Base-by-base conservation (phyloP, 345 rosid species). In the Sonneratia alba region DNA sequence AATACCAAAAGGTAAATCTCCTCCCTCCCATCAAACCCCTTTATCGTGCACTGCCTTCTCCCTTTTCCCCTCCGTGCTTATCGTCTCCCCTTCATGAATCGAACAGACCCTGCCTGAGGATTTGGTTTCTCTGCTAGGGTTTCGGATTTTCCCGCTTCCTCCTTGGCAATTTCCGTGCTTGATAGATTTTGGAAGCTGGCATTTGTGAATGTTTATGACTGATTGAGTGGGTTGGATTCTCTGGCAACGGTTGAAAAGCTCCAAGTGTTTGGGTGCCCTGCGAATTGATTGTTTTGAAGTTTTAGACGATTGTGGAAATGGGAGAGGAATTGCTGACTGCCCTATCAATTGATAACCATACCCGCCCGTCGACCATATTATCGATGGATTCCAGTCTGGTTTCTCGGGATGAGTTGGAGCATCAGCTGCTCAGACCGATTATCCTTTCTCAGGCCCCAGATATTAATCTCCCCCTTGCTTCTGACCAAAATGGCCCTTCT, bases 351-450 rank as follows among this genome's bases (percentile, higher is more conserved):
- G 89, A 85, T 73, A 85, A 83, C 73, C 79, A 78, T 42, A 85
- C 80, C 18, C 66, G 27, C 13, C 66, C 66, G 2, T 83, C 87
- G 7, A 83, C 89, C 5, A 77, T 81, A 64, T 69, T 85, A 42
- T 85, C 87, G 8, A 83, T 83, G 89, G 89, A 85, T 78, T 83
- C 85, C 0, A 69, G 85, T 55, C 75, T 80, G 24, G 40, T 77
- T 21, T 59, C 77, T 18, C 85, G 81, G 34, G 87, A 83, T 51
- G 89, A 85, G 24, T 69, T 81, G 73, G 83, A 83, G 51, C 81
- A 81, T 19, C 85, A 80, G 56, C 69, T 81, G 77, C 80, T 70
- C 74, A 77, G 77, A n/a, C 76, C 89, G 12, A 66, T 79, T 48
- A 66, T 78, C 77, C 80, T 81, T 56, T 78, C 84, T 27, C 76